Base-by-base conservation (phyloP, 345 rosid genomes). In the Excoecaria cochinchinensis region DNA sequence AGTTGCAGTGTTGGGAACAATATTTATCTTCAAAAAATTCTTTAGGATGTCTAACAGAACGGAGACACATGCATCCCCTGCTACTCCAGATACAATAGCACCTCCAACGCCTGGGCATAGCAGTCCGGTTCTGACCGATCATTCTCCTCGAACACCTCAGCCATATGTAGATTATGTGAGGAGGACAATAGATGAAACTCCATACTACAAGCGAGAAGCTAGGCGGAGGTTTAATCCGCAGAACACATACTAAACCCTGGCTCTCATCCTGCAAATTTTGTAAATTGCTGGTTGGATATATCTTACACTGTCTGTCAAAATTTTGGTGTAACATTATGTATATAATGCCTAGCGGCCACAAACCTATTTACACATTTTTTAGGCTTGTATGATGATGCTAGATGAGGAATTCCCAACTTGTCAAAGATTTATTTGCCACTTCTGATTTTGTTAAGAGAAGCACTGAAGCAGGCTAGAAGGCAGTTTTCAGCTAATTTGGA, bases 181-280 rank as follows among this genome's bases (percentile, higher is more conserved):
- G 79, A 89, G 89, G 76, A 95, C 97, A 4, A 87, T 95, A 14
- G 97, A 92, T 51, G 94, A 92, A 86, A 95, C 97, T 64, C 99
- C 99, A 15, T 81, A 85, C 59, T 95, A 92, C 74, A 84, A 79
- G 82, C 88, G 90, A 78, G 92, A 90, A 50, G 89, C 85, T 63
- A 85, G 95, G 79, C 89, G 93, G 78, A 90, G 97, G 89, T 69
- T 84, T 79, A 88, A 91, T 86, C 88, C 90, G 3, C 98, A 94
- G 80, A 89, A 90, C 76, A 95, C 99, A 0, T 83, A 79, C 82
- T 92, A 91, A 84, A 68, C 40, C 8, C 14, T 31, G 0, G 13
- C 42, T 31, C 24, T 13, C 44, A n/a, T 21, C 8, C 25, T 2
- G 70, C 57, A 48, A 14, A 14, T 25, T n/a, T 56, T 68, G 13